Evolutionary conservation across 306 rosid species (phyloP).

Genomic region (Cucurbita argyrosperma): DNA sequence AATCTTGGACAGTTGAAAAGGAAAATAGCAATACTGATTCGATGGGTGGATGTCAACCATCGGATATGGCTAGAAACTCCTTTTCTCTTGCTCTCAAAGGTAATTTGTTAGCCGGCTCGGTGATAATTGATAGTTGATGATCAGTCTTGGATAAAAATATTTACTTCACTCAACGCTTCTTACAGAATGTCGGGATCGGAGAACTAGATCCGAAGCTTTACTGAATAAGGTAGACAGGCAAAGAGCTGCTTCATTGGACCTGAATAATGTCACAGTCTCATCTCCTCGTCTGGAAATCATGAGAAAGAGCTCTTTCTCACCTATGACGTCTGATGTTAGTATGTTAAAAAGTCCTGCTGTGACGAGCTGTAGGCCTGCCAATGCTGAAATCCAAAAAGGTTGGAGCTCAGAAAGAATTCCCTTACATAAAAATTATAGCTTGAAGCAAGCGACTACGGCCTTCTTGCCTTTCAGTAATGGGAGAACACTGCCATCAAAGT

Average conservation of each 20-base stretch:
- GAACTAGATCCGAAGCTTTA: slow-evolving; percentile 63
- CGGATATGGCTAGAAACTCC: slow-evolving; percentile 74
- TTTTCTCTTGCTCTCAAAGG: slow-evolving; percentile 92
- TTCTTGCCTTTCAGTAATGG: slow-evolving; percentile 57
- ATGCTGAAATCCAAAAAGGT: slow-evolving; percentile 65
- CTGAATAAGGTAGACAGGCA: slow-evolving; percentile 47
- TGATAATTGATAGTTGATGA: not conserved
- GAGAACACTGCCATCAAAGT: slow-evolving; percentile 82
- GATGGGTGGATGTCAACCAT: slow-evolving; percentile 29
- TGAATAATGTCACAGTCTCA: slow-evolving; percentile 54
- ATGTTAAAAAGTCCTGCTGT: slow-evolving; percentile 61
- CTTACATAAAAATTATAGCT: slow-evolving; percentile 27
- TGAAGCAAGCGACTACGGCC: slow-evolving; percentile 35
- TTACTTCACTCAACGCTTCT: not conserved
- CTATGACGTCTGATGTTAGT: slow-evolving; percentile 39
- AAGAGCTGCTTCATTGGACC: slow-evolving; percentile 92
- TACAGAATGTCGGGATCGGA: slow-evolving; percentile 80
- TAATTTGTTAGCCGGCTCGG: not conserved
- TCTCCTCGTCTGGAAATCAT: slow-evolving; percentile 58
- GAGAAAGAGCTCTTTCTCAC: slow-evolving; percentile 40
- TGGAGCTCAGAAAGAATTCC: slow-evolving; percentile 97
- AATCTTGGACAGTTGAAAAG: slow-evolving; percentile 35
- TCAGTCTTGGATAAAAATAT: not conserved
- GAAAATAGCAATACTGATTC: slow-evolving; percentile 41
- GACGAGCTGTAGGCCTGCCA: slow-evolving; percentile 36